phyloP scores from a whole-genome alignment of 2,329 filamentous ascomycete species.

The Phaeoacremonium minimum region DNA sequence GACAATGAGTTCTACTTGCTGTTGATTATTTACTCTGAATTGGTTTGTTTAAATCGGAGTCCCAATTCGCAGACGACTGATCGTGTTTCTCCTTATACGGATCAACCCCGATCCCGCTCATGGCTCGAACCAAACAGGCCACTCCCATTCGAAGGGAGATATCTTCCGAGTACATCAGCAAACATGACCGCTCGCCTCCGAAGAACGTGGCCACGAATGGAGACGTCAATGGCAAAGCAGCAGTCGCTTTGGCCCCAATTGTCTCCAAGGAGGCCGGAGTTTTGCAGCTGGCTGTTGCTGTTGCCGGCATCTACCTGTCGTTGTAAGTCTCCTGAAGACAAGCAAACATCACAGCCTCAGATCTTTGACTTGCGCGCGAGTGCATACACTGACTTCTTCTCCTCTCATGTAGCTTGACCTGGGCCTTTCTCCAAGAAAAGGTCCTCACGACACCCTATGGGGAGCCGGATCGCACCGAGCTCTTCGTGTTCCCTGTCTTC shows the following conservation, averaged over 20 bases:
- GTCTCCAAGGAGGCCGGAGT: slow-evolving; percentile 54
- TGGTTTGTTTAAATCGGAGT: no score
- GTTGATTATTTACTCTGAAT: no score
- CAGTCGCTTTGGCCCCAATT: slow-evolving; percentile 17
- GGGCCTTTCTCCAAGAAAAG: slow-evolving; percentile 95
- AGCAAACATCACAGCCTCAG: no score
- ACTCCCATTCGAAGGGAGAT: slow-evolving; percentile 59
- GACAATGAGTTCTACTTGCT: no score
- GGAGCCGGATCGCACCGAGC: slow-evolving; percentile 56
- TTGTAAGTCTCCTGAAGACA: slow-evolving; percentile 72
- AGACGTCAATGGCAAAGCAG: slow-evolving; percentile 16
- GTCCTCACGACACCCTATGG: slow-evolving; percentile 91
- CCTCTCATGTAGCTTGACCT: slow-evolving; percentile 64
- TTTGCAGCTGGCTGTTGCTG: slow-evolving; percentile 75
- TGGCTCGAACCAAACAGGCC: slow-evolving; percentile 70
- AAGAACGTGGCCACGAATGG: slow-evolving; percentile 27
- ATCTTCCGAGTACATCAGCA: slow-evolving; percentile 63
- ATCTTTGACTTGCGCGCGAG: neutral
- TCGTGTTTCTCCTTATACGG: no score
- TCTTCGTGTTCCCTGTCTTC: slow-evolving; percentile 91
- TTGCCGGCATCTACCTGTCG: slow-evolving; percentile 93
- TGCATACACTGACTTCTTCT: neutral
- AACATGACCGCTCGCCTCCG: slow-evolving; percentile 27
- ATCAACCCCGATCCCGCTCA: slow-evolving; percentile 30
- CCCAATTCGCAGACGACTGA: no score